Base-by-base conservation (phyloP, 192 early-diverging fungal species). In the Backusella parvicylindrica region DNA sequence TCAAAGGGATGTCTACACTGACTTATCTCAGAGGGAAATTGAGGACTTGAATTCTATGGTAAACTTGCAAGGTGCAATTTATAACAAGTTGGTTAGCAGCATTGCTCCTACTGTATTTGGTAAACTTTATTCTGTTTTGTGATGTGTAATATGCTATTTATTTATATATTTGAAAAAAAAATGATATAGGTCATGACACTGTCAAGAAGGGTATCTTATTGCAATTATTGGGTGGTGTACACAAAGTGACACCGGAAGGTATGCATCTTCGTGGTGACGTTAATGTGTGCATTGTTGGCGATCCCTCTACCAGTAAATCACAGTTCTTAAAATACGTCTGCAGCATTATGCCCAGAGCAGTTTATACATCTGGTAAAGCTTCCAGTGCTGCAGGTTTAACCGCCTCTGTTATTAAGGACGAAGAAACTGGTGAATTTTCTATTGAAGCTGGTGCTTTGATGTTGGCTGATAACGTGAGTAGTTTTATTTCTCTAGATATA, bases 361-460 rank as follows among this genome's bases (percentile, higher is more conserved):
- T 98, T 12, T 98, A 96, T 72, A 97, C 97, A 1, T 98, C 97
- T 23, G 97, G 97, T 72, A 96, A 97, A 82, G 96, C 97, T 3
- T 96, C 95, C 16, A 93, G 90, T 84, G 97, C 97, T 0, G 96
- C 97, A 18, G 97, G 97, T 84, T 86, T 99, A 65, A 99, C 97
- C 3, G 97, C 97, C 3, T 87, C 90, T 67, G 97, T 99, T 40
- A 92, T 95, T 31, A 95, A 96, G 81, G 97, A 99, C 73, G 95
- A 97, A 82, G 97, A 98, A 78, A 97, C 96, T 23, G 95, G 96
- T 77, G 97, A 99, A 83, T 97, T 97, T 53, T 96, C 96, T 0
- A 94, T 99, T 67, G 97, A 99, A 81, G 97, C 97, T 2, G 97
- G 97, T 37, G 97, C 97, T 33, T 82, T 99, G 43, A 96, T 98